A percentile compares a stretch with the other conserved stretches of the same genome.
Conservation (phyloP, 306 rosid genomes). For the Prosopis cineraria region DNA sequence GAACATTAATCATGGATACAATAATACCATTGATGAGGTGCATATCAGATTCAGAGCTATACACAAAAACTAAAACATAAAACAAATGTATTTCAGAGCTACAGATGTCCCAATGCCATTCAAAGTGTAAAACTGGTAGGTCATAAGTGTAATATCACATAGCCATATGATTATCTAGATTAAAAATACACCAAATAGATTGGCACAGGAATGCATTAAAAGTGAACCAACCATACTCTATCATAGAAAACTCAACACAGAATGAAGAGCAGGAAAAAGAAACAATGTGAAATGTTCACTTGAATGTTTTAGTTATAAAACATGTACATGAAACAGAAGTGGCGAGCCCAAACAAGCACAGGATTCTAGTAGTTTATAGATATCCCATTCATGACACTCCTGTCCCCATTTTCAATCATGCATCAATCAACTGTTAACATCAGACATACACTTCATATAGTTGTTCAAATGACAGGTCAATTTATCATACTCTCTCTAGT, state of each 20-base stretch:
- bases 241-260: background rate
- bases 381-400: background rate
- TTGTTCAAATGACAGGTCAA: background rate
- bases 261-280: constrained; percentile 10
- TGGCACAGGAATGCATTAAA: background rate
- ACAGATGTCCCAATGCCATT: background rate
- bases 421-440: background rate
- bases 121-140: background rate
- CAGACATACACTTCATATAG: background rate
- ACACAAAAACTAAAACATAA: constrained; percentile 9
- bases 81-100: background rate
- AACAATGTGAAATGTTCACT: constrained; percentile 6
- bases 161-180: background rate
- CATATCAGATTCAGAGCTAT: constrained; percentile 20
- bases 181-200: background rate
- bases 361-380: background rate
- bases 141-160: constrained; percentile 7
- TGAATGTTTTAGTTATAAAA: constrained; percentile 8
- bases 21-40: constrained; percentile 12
- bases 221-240: background rate
- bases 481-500: no score
- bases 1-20: background rate
- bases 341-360: constrained; percentile 10
- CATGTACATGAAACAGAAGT: background rate
- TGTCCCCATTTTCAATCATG: background rate